Evolutionary conservation across 108 stramenopile species (phyloP).

Genomic region (Cyclotella kingstonii): DNA sequence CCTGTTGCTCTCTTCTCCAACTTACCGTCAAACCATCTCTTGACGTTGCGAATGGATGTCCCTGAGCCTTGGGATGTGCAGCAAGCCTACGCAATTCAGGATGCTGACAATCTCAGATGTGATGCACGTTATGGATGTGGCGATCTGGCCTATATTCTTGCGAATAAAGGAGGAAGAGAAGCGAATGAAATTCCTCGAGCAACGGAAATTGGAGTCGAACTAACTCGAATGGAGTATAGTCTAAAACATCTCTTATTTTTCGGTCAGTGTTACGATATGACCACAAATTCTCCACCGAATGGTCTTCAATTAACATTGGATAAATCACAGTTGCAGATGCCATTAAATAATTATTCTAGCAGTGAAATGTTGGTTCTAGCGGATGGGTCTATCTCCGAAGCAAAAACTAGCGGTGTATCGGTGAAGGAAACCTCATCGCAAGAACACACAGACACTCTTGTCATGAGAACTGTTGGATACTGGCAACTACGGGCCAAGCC

Average conservation of each 20-base stretch:
- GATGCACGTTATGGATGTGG: slow-evolving; percentile 67
- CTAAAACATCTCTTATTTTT: slow-evolving; percentile 86
- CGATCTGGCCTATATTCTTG: slow-evolving; percentile 44
- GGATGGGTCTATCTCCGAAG: slow-evolving; percentile 43
- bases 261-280: slow-evolving; percentile 91
- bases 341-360: not conserved
- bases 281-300: slow-evolving; percentile 73
- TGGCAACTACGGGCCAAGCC: slow-evolving; percentile 96
- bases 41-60: slow-evolving; percentile 94
- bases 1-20: slow-evolving; percentile 76
- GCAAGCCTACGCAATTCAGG: slow-evolving; percentile 77
- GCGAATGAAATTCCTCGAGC: not conserved
- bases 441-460: slow-evolving; percentile 87
- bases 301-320: slow-evolving; percentile 91
- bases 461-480: slow-evolving; percentile 98
- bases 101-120: slow-evolving; percentile 95
- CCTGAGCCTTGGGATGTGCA: slow-evolving; percentile 97
- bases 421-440: not conserved
- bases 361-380: slow-evolving; percentile 37
- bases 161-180: slow-evolving; percentile 11
- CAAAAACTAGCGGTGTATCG: not conserved
- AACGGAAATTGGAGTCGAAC: slow-evolving; percentile 26
- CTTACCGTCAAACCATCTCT: slow-evolving; percentile 83
- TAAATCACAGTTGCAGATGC: slow-evolving; percentile 21
- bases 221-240: slow-evolving; percentile 79